phyloP scores from a whole-genome alignment of 2,329 filamentous ascomycete species.

The Aspergillus brunneoviolaceus region DNA sequence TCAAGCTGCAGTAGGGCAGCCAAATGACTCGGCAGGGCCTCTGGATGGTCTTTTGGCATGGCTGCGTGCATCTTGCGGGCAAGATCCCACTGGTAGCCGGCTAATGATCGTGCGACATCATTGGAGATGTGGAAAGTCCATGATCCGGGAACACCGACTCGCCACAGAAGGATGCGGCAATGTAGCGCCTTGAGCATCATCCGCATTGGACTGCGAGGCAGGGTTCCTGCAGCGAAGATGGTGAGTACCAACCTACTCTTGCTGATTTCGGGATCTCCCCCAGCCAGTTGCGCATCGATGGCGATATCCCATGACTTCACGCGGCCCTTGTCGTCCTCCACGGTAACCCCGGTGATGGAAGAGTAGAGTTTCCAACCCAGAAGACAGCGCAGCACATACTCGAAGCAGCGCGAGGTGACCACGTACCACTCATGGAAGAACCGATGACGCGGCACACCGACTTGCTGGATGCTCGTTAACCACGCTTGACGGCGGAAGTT shows the following conservation, averaged over 20 bases:
- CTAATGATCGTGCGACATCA: conserved; percentile 69
- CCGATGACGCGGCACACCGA: conserved; percentile 85
- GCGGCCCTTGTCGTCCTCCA: conserved; percentile 80
- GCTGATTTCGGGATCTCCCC: conserved; percentile 86
- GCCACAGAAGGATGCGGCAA: conserved; percentile 84
- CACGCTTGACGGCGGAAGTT: conserved; percentile 86
- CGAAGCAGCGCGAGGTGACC: conserved; percentile 74
- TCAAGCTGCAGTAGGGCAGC: conserved; percentile 73
- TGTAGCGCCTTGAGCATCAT: conserved; percentile 93
- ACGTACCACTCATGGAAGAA: conserved; percentile 84
- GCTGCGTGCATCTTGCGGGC: conserved; percentile 62
- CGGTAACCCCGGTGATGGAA: conserved; percentile 73
- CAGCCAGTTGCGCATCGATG: conserved; percentile 86
- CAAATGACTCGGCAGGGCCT: conserved; percentile 74
- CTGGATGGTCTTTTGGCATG: conserved; percentile 55
- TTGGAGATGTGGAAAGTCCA: conserved; percentile 66
- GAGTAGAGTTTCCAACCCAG: conserved; percentile 78
- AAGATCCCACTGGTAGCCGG: conserved; percentile 76
- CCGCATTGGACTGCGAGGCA: conserved; percentile 77
- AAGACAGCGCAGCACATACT: conserved; percentile 74
- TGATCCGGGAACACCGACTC: conserved; percentile 65
- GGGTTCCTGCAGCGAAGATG: conserved; percentile 80
- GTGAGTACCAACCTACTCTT: conserved; percentile 83
- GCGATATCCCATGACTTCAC: conserved; percentile 93
- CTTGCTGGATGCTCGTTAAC: conserved; percentile 88